phyloP scores from a whole-genome alignment of 108 stramenopile genomes.

The Cylindrotheca closterium region DNA sequence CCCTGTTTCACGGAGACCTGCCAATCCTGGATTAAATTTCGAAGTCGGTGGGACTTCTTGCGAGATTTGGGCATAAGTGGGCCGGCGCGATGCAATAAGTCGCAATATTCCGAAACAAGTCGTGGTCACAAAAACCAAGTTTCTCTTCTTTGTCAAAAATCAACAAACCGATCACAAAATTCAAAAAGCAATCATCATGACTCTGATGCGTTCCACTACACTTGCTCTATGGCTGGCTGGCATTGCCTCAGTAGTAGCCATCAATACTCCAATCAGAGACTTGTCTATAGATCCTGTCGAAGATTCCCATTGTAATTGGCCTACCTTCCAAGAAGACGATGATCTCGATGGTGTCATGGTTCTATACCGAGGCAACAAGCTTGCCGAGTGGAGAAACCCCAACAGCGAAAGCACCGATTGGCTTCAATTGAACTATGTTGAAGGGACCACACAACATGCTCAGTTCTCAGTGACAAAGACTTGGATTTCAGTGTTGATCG shows the following conservation, averaged over 20 bases:
- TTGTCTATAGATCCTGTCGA: not conserved
- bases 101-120: too few relatives aligned
- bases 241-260: not conserved
- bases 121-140: too few relatives aligned
- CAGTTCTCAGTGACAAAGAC: not conserved
- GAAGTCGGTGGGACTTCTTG: too few relatives aligned
- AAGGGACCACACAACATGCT: not conserved
- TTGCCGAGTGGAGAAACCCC: not conserved
- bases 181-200: not conserved
- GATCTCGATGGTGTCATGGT: not conserved
- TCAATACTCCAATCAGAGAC: not conserved
- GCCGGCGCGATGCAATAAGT: too few relatives aligned
- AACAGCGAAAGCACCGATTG: not conserved
- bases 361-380: not conserved
- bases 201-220: not conserved
- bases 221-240: not conserved
- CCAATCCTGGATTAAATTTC: too few relatives aligned
- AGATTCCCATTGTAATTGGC: not conserved
- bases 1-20: too few relatives aligned
- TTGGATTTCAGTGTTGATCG: not conserved
- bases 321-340: not conserved
- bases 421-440: not conserved
- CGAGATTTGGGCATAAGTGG: too few relatives aligned
- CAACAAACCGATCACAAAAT: too few relatives aligned
- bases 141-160: too few relatives aligned